Conservation (phyloP, 2,329 filamentous ascomycete genomes). For the Aspergillus fijiensis region DNA sequence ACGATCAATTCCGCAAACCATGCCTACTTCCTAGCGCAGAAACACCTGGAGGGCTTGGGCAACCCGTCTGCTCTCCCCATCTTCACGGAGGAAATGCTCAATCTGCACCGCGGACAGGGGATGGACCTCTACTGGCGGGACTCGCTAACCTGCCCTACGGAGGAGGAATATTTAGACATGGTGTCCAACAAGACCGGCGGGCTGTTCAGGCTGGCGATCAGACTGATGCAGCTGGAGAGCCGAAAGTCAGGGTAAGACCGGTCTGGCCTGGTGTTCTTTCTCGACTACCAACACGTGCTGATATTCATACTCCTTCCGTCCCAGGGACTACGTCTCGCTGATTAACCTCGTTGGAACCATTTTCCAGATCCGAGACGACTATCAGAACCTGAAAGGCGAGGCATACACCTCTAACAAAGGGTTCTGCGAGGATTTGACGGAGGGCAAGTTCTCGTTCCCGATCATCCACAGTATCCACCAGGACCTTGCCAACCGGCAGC, state of each 20-base stretch:
- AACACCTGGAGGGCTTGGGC: slow-evolving; percentile 31
- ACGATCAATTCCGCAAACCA: slow-evolving; percentile 51
- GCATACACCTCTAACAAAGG: slow-evolving; percentile 82
- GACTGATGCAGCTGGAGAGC: slow-evolving; percentile 38
- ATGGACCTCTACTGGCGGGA: slow-evolving; percentile 47
- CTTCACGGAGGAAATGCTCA: slow-evolving; percentile 40
- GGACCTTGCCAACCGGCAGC: too few relatives aligned
- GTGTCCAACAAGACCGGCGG: slow-evolving; percentile 45
- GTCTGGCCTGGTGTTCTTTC: too few relatives aligned
- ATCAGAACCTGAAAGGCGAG: slow-evolving; percentile 68
- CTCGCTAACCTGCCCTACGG: slow-evolving; percentile 36
- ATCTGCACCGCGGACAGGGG: slow-evolving; percentile 43
- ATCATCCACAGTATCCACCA: slow-evolving; percentile 82
- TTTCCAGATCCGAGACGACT: slow-evolving; percentile 60
- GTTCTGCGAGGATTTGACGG: slow-evolving; percentile 86
- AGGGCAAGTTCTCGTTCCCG: slow-evolving; percentile 93
- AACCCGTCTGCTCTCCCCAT: slow-evolving; percentile 33
- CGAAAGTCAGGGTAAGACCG: slow-evolving; percentile 2
- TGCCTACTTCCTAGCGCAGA: slow-evolving; percentile 40
- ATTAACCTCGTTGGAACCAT: slow-evolving; percentile 54
- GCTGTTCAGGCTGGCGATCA: slow-evolving; percentile 40
- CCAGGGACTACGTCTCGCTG: slow-evolving; percentile 52
- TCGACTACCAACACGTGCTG: too few relatives aligned
- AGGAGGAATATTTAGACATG: slow-evolving; percentile 46
- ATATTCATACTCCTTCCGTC: too few relatives aligned